phyloP scores from a whole-genome alignment of 345 rosid genomes.

The Psidium friedrichsthalianum region DNA sequence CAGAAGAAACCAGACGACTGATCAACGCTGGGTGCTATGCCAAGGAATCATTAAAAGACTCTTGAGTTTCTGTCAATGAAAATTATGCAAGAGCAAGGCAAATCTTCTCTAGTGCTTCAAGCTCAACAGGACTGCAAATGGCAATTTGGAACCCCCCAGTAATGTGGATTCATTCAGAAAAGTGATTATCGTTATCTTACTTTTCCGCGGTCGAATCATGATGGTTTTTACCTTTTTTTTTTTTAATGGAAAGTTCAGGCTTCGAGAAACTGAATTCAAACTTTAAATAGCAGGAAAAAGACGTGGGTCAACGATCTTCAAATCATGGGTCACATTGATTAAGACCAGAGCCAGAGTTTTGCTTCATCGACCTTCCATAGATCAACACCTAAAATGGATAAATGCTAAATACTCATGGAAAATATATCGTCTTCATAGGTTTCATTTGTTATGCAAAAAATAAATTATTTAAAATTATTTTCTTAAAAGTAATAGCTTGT shows the following conservation, averaged over 20 bases:
- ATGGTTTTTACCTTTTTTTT: background rate
- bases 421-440: background rate
- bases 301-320: background rate
- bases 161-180: too few relatives aligned
- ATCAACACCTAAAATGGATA: background rate
- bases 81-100: background rate
- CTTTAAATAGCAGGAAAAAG: background rate
- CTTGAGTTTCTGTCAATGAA: background rate
- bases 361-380: too few relatives aligned
- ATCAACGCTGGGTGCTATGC: background rate
- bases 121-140: slow-evolving; percentile 43
- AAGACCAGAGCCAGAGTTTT: too few relatives aligned
- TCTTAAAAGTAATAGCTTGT: background rate
- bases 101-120: slow-evolving; percentile 64
- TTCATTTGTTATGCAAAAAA: background rate
- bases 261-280: background rate
- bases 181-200: too few relatives aligned
- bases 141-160: background rate
- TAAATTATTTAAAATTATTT: background rate
- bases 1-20: background rate
- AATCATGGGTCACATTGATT: background rate
- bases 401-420: background rate
- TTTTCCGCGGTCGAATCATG: background rate
- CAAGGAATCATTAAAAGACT: background rate
- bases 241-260: background rate